Percentiles rank a stretch among this genome's conserved stretches.
Conservation (phyloP, 2,329 filamentous ascomycete genomes). For the Phyllosticta citriasiana region DNA sequence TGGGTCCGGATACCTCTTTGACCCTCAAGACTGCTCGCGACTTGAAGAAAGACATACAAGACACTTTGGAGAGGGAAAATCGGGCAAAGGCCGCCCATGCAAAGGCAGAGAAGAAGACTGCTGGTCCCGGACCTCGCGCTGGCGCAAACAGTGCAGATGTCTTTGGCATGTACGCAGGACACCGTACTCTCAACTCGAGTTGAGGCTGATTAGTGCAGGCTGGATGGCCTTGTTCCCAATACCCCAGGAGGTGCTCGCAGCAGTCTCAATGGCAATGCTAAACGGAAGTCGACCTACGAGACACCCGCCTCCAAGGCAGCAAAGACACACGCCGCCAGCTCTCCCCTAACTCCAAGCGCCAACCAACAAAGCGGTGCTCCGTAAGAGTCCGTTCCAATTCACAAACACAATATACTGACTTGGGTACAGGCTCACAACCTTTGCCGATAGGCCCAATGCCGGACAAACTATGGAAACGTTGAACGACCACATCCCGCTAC, state of each 20-base stretch:
- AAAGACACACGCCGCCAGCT: slow-evolving; percentile 38
- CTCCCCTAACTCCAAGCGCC: slow-evolving; percentile 36
- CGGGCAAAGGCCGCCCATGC: slow-evolving; percentile 52
- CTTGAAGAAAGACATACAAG: slow-evolving; percentile 81
- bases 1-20: slow-evolving; percentile 71
- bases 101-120: slow-evolving; percentile 52
- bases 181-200: slow-evolving; percentile 8
- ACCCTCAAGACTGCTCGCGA: slow-evolving; percentile 61
- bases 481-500: slow-evolving; percentile 60
- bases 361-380: slow-evolving; percentile 25
- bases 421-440: slow-evolving; percentile 46
- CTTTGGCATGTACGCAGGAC: slow-evolving; percentile 57
- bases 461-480: slow-evolving; percentile 77
- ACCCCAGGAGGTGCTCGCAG: slow-evolving; percentile 31
- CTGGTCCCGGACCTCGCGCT: slow-evolving; percentile 48
- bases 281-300: slow-evolving; percentile 44
- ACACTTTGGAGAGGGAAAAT: slow-evolving; percentile 67
- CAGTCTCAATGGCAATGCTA: slow-evolving; percentile 34
- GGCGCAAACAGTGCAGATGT: slow-evolving; percentile 52
- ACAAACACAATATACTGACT: slow-evolving; percentile 11
- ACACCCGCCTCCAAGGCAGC: slow-evolving; percentile 39
- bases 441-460: slow-evolving; percentile 65
- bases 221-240: slow-evolving; percentile 37
- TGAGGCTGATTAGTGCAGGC: slow-evolving; percentile 18
- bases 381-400: slow-evolving; percentile 23